phyloP scores from a whole-genome alignment of 148 eudicot species.

The Tetragonia tetragonoides region DNA sequence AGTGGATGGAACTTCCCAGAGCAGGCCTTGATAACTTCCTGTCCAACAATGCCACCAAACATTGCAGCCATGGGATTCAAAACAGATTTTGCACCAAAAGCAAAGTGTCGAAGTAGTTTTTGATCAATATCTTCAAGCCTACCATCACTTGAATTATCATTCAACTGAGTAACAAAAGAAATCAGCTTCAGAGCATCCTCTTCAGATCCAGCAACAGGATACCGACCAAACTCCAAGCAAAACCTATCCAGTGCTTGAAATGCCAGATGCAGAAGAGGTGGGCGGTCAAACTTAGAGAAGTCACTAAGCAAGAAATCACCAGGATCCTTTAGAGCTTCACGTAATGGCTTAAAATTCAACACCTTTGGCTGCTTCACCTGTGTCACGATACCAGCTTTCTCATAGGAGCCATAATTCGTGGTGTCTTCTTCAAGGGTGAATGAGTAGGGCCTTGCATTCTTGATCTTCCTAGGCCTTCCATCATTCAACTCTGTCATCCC shows the following conservation, averaged over 20 bases:
- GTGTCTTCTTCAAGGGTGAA: constrained; percentile 75
- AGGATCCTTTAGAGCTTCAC: constrained; percentile 59
- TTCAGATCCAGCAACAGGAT: constrained; percentile 68
- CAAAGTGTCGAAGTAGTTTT: constrained; percentile 52
- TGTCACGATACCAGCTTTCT: constrained; percentile 71
- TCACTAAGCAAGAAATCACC: constrained; percentile 77
- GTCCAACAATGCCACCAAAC: constrained; percentile 90
- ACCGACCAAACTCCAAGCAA: constrained; percentile 43
- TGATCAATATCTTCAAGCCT: constrained; percentile 54
- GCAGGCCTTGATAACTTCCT: constrained; percentile 81
- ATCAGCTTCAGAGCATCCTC: constrained; percentile 68
- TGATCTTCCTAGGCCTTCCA: constrained; percentile 67
- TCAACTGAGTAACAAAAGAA: constrained; percentile 41
- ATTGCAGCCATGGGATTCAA: constrained; percentile 80
- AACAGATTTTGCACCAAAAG: constrained; percentile 69
- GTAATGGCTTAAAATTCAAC: constrained; percentile 55
- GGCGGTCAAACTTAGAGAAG: constrained; percentile 72
- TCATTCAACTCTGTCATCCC: constrained; percentile 78
- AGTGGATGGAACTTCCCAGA: constrained; percentile 83
- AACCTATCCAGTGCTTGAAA: constrained; percentile 73
- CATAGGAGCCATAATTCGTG: constrained; percentile 48
- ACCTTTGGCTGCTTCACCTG: constrained; percentile 74
- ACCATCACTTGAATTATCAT: constrained; percentile 39
- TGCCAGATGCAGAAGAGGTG: constrained; percentile 65
- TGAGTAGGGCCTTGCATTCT: constrained; percentile 60